These are phyloP conservation scores for Anthoceros angustus DNA, from an alignment of 225 moss, liverwort and hornwort species.

Conservation along the genomic window DNA sequence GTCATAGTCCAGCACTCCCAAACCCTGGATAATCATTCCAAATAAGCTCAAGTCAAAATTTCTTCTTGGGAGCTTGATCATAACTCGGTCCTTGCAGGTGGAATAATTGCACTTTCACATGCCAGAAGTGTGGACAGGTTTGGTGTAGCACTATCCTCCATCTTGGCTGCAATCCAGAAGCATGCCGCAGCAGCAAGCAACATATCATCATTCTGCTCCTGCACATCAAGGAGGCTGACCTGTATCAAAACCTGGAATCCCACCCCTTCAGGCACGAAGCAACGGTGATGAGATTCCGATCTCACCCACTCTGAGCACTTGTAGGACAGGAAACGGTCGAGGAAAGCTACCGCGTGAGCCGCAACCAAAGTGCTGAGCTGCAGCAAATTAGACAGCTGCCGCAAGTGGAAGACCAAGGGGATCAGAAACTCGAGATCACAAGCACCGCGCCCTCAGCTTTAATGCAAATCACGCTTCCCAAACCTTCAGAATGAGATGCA, in stretches of 20 bases:
- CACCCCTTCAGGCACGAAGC: background rate
- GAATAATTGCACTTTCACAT: constrained; percentile 9
- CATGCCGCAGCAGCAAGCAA: constrained; percentile 50
- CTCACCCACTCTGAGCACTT: constrained; percentile 10
- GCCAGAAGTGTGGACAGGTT: constrained; percentile 42
- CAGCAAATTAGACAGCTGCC: constrained; percentile 37
- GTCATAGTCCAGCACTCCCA: constrained; percentile 18
- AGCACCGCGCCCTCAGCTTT: background rate
- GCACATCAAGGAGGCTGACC: constrained; percentile 14
- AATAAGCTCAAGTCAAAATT: background rate
- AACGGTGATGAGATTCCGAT: constrained; percentile 8
- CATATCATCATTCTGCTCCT: constrained; percentile 21
- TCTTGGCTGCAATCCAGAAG: constrained; percentile 64
- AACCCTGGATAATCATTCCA: constrained; percentile 19
- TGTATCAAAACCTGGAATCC: background rate
- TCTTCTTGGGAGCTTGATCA: background rate
- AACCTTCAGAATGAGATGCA: constrained; percentile 54
- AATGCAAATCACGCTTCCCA: background rate
- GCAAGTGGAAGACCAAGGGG: background rate
- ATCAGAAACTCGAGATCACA: constrained; percentile 2
- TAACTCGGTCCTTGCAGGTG: background rate
- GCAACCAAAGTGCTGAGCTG: constrained; percentile 29
- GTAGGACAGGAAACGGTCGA: constrained; percentile 50
- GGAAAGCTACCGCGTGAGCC: constrained; percentile 52
- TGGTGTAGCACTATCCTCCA: constrained; percentile 49